Evolutionary conservation across 306 rosid species (phyloP).

Genomic region (Mucuna pruriens): DNA sequence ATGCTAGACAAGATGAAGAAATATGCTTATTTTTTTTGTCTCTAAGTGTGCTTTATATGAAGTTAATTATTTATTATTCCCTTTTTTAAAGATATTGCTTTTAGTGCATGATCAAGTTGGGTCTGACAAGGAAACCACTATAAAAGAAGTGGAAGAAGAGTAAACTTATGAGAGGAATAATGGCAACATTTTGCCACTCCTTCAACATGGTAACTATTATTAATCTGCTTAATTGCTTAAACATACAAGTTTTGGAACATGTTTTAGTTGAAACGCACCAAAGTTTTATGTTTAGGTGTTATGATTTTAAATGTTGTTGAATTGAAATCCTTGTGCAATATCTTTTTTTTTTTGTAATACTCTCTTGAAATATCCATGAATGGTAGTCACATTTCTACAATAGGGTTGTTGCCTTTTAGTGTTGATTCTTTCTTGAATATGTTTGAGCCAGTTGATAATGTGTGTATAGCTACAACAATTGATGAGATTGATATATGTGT

Average conservation of each 20-base stretch:
- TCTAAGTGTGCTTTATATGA: not conserved
- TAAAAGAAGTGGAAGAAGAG: slow-evolving; percentile 49
- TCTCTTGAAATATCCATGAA: not conserved
- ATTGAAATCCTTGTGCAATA: slow-evolving; percentile 8
- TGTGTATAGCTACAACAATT: not conserved
- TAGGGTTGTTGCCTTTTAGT: not conserved
- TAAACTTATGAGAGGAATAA: slow-evolving; percentile 68
- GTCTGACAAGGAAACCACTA: slow-evolving; percentile 43
- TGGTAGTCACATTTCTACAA: not conserved
- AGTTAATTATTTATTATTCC: not conserved
- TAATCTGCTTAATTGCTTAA: not conserved
- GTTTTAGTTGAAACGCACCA: not conserved
- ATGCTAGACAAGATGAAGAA: too few species aligned
- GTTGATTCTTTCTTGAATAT: not conserved
- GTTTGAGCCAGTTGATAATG: not conserved
- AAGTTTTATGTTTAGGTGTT: not conserved
- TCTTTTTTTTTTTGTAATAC: slow-evolving; percentile 23
- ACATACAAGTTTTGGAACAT: slow-evolving; percentile 30
- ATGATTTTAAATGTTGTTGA: not conserved
- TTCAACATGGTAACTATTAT: not conserved
- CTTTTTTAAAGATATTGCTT: not conserved
- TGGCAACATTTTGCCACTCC: not conserved
- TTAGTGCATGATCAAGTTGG: slow-evolving; percentile 55
- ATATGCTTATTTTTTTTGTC: slow-evolving; percentile 34
- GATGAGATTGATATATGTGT: not conserved